Evolutionary conservation across 495 filamentous ascomycete genomes (phyloP), one percentile per base, ranked within the genome.

Genomic region (Penicillium waksmanii): DNA sequence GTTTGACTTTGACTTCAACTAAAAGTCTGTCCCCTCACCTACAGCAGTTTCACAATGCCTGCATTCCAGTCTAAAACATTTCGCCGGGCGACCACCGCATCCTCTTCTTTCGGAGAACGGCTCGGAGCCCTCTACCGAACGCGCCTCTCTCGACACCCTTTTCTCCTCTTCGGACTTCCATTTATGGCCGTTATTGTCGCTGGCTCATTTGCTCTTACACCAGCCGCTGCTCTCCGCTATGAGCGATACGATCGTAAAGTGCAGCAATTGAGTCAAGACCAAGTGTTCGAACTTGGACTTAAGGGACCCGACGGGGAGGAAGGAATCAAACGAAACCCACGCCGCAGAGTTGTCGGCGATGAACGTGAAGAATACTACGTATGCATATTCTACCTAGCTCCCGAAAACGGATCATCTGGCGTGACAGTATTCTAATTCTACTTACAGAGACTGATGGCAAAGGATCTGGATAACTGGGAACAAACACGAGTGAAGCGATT

Each of bases 391-490:
- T 23, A 5, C 9, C 11, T 23, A 3, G 23, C 21, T 6, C 46
- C 21, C 13, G 1, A 3, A 18, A 17, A 25, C 19, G 1, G 6
- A 17, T 38, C n/a, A 13, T 21, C 23, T 3, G 34, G 21, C 42
- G 17, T 25, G 34, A 21, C 34, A 36, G 17, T 6, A 27, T 51
- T 17, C 58, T 58, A 17, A 47, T 46, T 11, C 34, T 35, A 5
- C 46, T 47, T 19, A 54, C 71, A 96, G 93, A 87, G 89, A 74
- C 79, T 97, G 15, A 89, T 93, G 61, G 89, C 88, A 31, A 96
- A 97, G 75, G 93, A 98, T 72, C 68, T 97, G 51, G 94, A 98
- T 66, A 82, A 91, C 65, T 99, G 96, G 96, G 96, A 99, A 71
- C 93, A 96, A 70, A 95, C 91, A 73, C 84, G 96, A 50, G 92